phyloP scores from a whole-genome alignment of 495 filamentous ascomycete species.

The Ascodesmis nigricans region DNA sequence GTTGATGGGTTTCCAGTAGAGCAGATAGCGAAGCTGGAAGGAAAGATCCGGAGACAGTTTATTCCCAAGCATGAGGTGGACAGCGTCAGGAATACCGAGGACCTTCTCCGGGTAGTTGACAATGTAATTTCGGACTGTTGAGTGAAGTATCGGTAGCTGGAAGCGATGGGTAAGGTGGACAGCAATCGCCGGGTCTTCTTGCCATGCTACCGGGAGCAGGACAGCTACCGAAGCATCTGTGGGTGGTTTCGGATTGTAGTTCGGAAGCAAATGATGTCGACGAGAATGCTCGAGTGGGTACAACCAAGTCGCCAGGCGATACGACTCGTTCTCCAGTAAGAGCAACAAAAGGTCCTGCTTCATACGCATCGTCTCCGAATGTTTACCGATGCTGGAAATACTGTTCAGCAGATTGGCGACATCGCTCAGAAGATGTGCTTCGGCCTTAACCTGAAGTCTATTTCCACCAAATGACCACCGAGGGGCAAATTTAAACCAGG shows the following conservation, averaged over 20 bases:
- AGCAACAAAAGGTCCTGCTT: constrained; percentile 62
- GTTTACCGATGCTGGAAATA: constrained; percentile 32
- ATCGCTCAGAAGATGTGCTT: constrained; percentile 61
- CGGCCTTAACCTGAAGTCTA: constrained; percentile 75
- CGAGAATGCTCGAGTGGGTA: constrained; percentile 52
- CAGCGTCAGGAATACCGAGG: constrained; percentile 51
- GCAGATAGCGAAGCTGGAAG: constrained; percentile 75
- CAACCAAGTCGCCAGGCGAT: constrained; percentile 72
- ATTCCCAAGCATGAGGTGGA: constrained; percentile 58
- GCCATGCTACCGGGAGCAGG: constrained; percentile 64
- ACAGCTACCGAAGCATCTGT: constrained; percentile 26
- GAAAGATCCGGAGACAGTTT: constrained; percentile 55
- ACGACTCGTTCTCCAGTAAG: constrained; percentile 67
- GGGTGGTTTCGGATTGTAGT: constrained; percentile 16
- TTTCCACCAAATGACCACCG: constrained; percentile 94
- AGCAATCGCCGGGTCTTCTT: constrained; percentile 57
- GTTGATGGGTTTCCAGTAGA: constrained; percentile 88
- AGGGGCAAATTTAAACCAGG: constrained; percentile 68
- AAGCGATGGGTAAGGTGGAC: constrained; percentile 64
- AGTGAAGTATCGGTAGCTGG: constrained; percentile 43
- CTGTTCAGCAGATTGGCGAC: constrained; percentile 39
- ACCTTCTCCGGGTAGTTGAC: constrained; percentile 66
- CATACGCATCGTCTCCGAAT: constrained; percentile 39
- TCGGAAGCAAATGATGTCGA: constrained; percentile 26
- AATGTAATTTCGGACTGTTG: constrained; percentile 55